These are phyloP conservation scores for Biscutella laevigata DNA, from an alignment of 441 rosid species.

Conservation along the genomic window DNA sequence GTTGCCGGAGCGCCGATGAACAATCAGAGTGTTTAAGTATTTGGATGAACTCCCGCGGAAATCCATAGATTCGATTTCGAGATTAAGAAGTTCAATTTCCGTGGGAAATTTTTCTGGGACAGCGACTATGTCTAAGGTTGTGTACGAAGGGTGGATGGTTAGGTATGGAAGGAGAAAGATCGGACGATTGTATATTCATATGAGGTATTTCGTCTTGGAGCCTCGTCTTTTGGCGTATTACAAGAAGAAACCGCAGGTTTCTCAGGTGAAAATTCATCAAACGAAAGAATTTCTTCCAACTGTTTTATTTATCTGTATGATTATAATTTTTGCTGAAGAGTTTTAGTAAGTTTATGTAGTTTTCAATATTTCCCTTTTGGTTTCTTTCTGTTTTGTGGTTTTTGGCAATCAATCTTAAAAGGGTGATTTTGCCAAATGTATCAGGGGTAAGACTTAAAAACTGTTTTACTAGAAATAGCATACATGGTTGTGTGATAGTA, in stretches of 20 bases:
- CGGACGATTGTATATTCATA: constrained; percentile 90
- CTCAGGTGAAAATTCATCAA: constrained; percentile 42
- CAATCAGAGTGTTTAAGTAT: constrained; percentile 7
- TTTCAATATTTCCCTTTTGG: no score
- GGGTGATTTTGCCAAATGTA: no score
- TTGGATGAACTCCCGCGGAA: constrained; percentile 19
- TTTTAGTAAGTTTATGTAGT: not conserved
- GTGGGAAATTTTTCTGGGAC: not conserved
- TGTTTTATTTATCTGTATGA: not conserved
- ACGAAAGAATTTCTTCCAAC: not conserved
- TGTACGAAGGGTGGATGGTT: constrained; percentile 99
- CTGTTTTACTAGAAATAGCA: no score
- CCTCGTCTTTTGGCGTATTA: constrained; percentile 86
- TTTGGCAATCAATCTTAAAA: no score
- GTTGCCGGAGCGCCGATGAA: constrained; percentile 25
- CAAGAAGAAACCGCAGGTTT: constrained; percentile 89
- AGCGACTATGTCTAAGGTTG: constrained; percentile 62
- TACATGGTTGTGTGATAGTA: no score
- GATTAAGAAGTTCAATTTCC: constrained; percentile 1
- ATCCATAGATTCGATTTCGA: constrained; percentile 6
- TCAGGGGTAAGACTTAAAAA: no score
- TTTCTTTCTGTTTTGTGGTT: no score
- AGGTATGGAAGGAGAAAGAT: constrained; percentile 94
- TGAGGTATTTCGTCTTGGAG: constrained; percentile 92
- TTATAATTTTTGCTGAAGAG: not conserved